Conservation (phyloP, 768 basidiomycete species). For the Mycena floridula region DNA sequence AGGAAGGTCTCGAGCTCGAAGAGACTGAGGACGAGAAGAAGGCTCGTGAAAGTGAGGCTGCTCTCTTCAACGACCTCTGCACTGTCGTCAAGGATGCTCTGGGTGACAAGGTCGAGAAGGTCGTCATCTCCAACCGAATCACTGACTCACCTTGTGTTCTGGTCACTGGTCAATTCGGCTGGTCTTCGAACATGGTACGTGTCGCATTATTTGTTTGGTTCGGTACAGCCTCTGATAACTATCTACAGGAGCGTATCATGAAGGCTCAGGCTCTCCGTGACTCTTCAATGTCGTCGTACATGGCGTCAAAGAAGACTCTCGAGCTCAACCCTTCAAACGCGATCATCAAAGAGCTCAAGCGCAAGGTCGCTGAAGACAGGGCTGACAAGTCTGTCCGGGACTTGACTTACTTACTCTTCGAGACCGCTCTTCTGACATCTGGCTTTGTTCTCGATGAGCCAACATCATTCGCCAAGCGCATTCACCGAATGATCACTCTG, state of each 20-base stretch:
- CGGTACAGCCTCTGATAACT: constrained; percentile 2
- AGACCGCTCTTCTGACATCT: constrained; percentile 93
- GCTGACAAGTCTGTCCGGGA: constrained; percentile 98
- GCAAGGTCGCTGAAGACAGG: constrained; percentile 95
- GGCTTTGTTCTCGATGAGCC: constrained; percentile 97
- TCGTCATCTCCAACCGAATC: constrained; percentile 96
- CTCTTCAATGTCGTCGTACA: constrained; percentile 97
- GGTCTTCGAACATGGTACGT: constrained; percentile 96
- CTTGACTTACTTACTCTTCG: constrained; percentile 91
- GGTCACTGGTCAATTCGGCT: constrained; percentile 98
- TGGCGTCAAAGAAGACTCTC: constrained; percentile 97
- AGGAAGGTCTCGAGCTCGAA: constrained; percentile 98
- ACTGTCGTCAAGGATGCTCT: constrained; percentile 96
- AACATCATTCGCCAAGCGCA: constrained; percentile 90
- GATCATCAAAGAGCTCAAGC: constrained; percentile 94
- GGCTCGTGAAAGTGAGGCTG: constrained; percentile 76
- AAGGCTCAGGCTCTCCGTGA: constrained; percentile 97
- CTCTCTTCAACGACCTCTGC: constrained; percentile 84
- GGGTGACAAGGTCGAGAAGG: constrained; percentile 99
- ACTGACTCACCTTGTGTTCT: constrained; percentile 94
- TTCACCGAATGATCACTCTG: constrained; percentile 93
- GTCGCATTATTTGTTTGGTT: not conserved
- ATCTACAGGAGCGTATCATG: constrained; percentile 86
- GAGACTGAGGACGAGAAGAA: constrained; percentile 99
- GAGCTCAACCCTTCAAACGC: constrained; percentile 91